Conservation (phyloP, 768 basidiomycete genomes). For the Tricholoma furcatifolium region DNA sequence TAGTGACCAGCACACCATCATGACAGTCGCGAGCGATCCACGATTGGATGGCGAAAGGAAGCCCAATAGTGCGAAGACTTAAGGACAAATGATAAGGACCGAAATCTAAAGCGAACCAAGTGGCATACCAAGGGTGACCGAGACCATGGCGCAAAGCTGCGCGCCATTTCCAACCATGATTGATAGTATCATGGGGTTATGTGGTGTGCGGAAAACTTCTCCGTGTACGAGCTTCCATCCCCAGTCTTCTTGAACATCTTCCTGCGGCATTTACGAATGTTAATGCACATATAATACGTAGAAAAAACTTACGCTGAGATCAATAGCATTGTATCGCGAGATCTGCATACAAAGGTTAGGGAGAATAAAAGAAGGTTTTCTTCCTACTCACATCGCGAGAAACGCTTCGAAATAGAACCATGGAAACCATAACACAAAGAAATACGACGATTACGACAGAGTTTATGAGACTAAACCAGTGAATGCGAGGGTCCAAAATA, state of each 20-base stretch:
- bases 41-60: slow-evolving; percentile 96
- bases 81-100: slow-evolving; percentile 6
- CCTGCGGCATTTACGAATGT: slow-evolving; percentile 39
- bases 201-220: slow-evolving; percentile 89
- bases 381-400: slow-evolving; percentile 71
- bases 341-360: slow-evolving; percentile 47
- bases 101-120: background rate
- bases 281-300: background rate
- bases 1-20: slow-evolving; percentile 93
- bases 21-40: slow-evolving; percentile 89
- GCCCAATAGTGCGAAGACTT: slow-evolving; percentile 88
- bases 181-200: slow-evolving; percentile 73
- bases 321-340: slow-evolving; percentile 91
- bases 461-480: slow-evolving; percentile 96
- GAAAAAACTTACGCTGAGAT: slow-evolving; percentile 64
- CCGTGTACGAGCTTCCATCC: slow-evolving; percentile 98
- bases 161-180: slow-evolving; percentile 89
- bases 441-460: slow-evolving; percentile 90
- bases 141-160: slow-evolving; percentile 84
- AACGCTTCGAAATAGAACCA: slow-evolving; percentile 85
- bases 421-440: slow-evolving; percentile 90
- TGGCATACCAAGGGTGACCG: slow-evolving; percentile 73
- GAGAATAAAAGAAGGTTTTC: background rate
- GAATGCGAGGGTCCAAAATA: slow-evolving; percentile 90
- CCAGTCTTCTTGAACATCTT: slow-evolving; percentile 96